Conservation (phyloP, 495 filamentous ascomycete species). For the Bombardia bombarda region DNA sequence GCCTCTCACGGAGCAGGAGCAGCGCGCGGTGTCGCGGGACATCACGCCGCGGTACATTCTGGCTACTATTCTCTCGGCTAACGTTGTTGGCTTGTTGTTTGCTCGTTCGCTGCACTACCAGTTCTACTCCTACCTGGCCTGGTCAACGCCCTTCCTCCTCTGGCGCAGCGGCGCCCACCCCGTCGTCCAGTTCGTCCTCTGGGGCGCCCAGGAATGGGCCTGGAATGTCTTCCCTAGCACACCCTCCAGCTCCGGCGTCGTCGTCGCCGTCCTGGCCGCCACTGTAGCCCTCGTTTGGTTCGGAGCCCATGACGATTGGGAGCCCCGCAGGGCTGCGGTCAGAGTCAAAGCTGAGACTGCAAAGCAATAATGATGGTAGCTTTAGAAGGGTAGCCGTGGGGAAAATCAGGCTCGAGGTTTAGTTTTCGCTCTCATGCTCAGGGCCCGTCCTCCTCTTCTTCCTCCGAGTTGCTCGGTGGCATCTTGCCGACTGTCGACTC, state of each 20-base stretch:
- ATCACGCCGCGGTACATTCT: constrained; percentile 71
- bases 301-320: constrained; percentile 43
- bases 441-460: constrained; percentile 35
- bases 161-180: constrained; percentile 77
- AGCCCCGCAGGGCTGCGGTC: constrained; percentile 4
- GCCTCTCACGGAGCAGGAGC: constrained; percentile 44
- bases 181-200: constrained; percentile 58
- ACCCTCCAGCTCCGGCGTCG: constrained; percentile 62
- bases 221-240: constrained; percentile 98
- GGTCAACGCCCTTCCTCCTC: constrained; percentile 84
- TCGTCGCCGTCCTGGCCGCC: constrained; percentile 60
- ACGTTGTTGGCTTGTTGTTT: constrained; percentile 80
- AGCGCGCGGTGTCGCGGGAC: constrained; percentile 43
- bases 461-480: constrained; percentile 65
- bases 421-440: neutral
- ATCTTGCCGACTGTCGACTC: constrained; percentile 74
- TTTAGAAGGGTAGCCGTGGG: neutral
- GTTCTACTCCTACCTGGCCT: constrained; percentile 90
- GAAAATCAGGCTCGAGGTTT: no score
- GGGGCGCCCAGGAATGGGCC: constrained; percentile 87
- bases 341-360: constrained; percentile 21
- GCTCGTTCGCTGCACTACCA: constrained; percentile 93
- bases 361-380: constrained; percentile 9
- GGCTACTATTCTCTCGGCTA: constrained; percentile 69
- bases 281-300: constrained; percentile 58